Evolutionary conservation across 306 rosid genomes (phyloP), one percentile per base, ranked within the genome.

Genomic region (Begonia peltatifolia): DNA sequence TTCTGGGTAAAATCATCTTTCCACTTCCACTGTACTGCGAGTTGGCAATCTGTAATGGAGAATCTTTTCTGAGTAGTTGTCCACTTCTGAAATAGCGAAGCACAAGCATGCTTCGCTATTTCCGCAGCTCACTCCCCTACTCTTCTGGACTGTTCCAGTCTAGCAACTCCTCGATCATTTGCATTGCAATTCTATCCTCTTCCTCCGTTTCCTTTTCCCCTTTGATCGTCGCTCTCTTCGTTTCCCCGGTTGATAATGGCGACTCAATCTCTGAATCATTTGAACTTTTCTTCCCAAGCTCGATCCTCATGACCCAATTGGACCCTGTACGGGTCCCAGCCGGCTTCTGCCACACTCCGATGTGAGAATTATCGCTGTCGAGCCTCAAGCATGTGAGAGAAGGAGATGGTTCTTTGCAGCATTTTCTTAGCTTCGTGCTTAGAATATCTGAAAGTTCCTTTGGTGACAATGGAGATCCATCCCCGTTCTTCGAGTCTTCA

Each of bases 271-370:
- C n/a, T 10, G 11, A 41, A 2, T 4, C 9, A 2, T 12, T 63
- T 0, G 55, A 56, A 22, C 76, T 68, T 46, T 78, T 79, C 52
- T 76, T 75, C 17, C 90, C 95, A 55, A 90, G 85, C 74, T 90
- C 88, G 1, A 90, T 87, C 64, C 82, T 80, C 94, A 90, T 83
- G 71, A 90, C 94, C 99, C 99, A 90, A 14, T 70, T 78, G 6
- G 99, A 86, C 52, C 57, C 77, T 0, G 95, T 83, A 4, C 75
- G 82, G 0, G 94, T 44, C 1, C 99, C 95, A 2, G 88, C 80
- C 0, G 94, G 79, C 58, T 86, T 86, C 52, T 90, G 99, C 99
- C 99, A 90, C 11, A 90, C 95, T 0, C 99, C 99, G 47, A 90
- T 90, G 71, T 86, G 94, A 14, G 99, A 83, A 50, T 81, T 90